Percentiles rank a stretch among this genome's conserved stretches.
phyloP scores from a whole-genome alignment of 2,329 filamentous ascomycete genomes.

The Corynespora cassiicola region DNA sequence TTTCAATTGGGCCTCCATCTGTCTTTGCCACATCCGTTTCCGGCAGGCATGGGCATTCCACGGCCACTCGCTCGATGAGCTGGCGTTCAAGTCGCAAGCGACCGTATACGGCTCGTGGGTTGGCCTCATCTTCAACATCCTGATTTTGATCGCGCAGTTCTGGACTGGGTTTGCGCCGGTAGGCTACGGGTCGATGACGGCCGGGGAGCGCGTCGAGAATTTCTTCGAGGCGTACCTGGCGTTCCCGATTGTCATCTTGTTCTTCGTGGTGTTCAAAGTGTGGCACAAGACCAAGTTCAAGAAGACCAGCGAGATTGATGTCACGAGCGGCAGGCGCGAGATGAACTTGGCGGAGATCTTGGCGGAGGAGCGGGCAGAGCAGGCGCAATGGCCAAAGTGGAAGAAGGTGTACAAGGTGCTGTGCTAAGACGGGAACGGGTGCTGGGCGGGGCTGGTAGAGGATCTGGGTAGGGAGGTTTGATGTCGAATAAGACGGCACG shows the following conservation, averaged over 20 bases:
- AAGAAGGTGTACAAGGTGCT: slow-evolving; percentile 52
- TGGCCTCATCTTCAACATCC: slow-evolving; percentile 73
- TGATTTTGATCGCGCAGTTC: slow-evolving; percentile 81
- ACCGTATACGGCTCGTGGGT: slow-evolving; percentile 80
- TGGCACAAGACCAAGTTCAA: slow-evolving; percentile 72
- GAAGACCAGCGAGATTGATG: slow-evolving; percentile 73
- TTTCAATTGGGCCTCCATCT: slow-evolving; percentile 75
- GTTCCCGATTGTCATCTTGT: slow-evolving; percentile 68
- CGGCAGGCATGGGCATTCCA: slow-evolving; percentile 64
- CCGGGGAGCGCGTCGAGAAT: slow-evolving; percentile 58
- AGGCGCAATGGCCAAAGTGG: slow-evolving; percentile 54
- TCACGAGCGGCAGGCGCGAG: slow-evolving; percentile 82
- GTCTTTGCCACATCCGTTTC: slow-evolving; percentile 69
- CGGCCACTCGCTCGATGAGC: slow-evolving; percentile 68
- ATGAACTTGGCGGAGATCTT: slow-evolving; percentile 77
- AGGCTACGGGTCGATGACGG: slow-evolving; percentile 57
- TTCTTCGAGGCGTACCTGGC: slow-evolving; percentile 78
- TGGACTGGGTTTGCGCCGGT: slow-evolving; percentile 84
- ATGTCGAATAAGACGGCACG: no score
- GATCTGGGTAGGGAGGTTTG: no score
- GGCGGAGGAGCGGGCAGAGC: slow-evolving; percentile 77
- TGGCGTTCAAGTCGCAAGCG: slow-evolving; percentile 79
- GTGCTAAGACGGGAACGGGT: no score
- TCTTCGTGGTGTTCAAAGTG: slow-evolving; percentile 76
- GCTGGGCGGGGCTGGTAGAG: no score